phyloP scores from a whole-genome alignment of 2,329 filamentous ascomycete genomes.

The Mycosphaerella sp. region DNA sequence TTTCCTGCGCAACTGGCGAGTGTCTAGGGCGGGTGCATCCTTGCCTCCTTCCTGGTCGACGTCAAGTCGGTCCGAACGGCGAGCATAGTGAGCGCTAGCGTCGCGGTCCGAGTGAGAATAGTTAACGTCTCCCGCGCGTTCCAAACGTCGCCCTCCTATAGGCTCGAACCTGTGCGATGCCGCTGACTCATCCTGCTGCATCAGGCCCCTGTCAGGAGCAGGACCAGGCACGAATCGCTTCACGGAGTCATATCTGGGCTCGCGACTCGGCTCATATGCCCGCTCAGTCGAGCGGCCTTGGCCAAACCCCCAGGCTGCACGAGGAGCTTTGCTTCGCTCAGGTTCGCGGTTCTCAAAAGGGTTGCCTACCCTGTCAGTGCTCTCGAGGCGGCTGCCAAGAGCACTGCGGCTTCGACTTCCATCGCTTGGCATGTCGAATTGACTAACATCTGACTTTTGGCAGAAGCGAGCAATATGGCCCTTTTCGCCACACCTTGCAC shows the following conservation, averaged over 20 bases:
- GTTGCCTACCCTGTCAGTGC: background rate
- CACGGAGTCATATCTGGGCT: background rate
- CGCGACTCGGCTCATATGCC: background rate
- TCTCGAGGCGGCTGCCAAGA: background rate
- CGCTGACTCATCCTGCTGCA: background rate
- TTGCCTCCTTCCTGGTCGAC: constrained; percentile 4
- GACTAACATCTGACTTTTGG: background rate
- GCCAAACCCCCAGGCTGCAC: background rate
- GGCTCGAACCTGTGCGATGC: background rate
- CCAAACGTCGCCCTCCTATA: background rate
- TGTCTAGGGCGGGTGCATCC: background rate
- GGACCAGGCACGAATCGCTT: background rate
- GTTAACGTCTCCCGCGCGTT: background rate
- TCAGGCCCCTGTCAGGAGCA: background rate
- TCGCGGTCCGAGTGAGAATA: background rate
- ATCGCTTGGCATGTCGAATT: background rate
- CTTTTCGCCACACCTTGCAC: constrained; percentile 16
- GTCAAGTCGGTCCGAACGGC: background rate
- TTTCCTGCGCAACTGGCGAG: constrained; percentile 6
- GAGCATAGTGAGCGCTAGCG: background rate
- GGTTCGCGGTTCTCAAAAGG: constrained; percentile 3
- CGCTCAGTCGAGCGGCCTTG: constrained; percentile 2
- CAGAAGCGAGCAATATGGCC: constrained; percentile 17
- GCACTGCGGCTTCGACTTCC: background rate
- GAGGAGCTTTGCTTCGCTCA: background rate